Base-by-base conservation (phyloP, 208 protist species). In the Trypanosomatidae sp. region DNA sequence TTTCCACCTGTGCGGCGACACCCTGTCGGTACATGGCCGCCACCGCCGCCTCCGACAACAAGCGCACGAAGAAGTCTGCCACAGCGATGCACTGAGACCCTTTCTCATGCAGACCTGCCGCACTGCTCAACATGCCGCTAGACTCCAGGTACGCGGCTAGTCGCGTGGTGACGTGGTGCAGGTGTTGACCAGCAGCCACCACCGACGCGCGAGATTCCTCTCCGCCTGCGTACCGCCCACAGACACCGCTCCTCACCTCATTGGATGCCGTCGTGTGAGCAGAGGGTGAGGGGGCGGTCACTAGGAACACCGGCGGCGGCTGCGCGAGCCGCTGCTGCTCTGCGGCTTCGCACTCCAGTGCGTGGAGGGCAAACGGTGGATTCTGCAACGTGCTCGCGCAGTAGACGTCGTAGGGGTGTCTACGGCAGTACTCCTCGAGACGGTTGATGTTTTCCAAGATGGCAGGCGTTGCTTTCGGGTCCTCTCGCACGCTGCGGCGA, bases 321-420 rank as follows among this genome's bases (percentile, higher is more conserved):
- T 55, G 62, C 15, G 74, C 58, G 17, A 79, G 62, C 30, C 74
- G 74, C 19, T 47, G 33, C 62, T 43, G 28, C 46, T 62, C 68
- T 4, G 55, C 39, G 28, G 59, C 74, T 28, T 62, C 74, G 53
- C 44, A 66, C 43, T 73, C 74, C 62, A 79, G 49, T 12, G 74
- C 68, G 60, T 79, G 65, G 33, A 73, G 74, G 3, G 87, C 65
- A 80, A 79, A 77, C 22, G 81, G 77, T 25, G 81, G 73, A 77
- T 49, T 46, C 50, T 52, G 83, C 43, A 83, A 71, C 36, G 73
- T 58, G 69, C 77, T 90, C 43, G 85, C 83, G 52, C 83, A 85
- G 55, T 80, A 89, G 19, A 92, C 76, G 15, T 79, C 76, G 71
- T 95, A 95, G 44, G 85, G 78, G 76, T 91, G 77, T 12, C 73